Conservation (phyloP, 2,329 filamentous ascomycete genomes). For the Botrytis deweyae region DNA sequence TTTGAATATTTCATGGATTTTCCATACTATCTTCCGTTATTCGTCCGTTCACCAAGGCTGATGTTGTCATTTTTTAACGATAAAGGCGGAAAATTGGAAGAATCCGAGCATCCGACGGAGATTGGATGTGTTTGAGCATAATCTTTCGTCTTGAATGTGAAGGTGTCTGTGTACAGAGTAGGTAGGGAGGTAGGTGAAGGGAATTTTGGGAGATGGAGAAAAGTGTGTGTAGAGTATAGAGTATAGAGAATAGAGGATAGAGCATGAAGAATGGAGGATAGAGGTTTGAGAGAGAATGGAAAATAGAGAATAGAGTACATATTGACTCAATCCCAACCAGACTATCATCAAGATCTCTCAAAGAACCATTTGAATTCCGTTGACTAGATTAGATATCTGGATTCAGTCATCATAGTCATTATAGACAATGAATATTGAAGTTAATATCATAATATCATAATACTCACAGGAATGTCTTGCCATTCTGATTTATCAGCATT, state of each 20-base stretch:
- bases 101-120: neutral
- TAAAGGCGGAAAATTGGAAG: neutral
- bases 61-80: neutral
- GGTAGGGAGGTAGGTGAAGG: neutral
- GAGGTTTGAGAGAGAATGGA: neutral
- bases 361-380: neutral
- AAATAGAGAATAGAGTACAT: neutral
- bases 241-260: neutral
- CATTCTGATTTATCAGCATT: neutral
- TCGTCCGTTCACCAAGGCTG: neutral
- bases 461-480: neutral
- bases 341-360: neutral
- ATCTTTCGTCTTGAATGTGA: neutral
- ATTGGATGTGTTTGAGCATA: neutral
- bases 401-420: neutral
- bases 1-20: neutral
- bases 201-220: neutral
- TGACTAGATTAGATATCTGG: neutral
- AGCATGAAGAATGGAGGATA: neutral
- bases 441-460: neutral
- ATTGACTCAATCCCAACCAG: neutral
- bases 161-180: neutral
- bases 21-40: neutral
- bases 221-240: neutral
- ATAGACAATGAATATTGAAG: neutral